Base-by-base conservation (phyloP, 2,329 filamentous ascomycete genomes). In the Aureobasidium sp. region DNA sequence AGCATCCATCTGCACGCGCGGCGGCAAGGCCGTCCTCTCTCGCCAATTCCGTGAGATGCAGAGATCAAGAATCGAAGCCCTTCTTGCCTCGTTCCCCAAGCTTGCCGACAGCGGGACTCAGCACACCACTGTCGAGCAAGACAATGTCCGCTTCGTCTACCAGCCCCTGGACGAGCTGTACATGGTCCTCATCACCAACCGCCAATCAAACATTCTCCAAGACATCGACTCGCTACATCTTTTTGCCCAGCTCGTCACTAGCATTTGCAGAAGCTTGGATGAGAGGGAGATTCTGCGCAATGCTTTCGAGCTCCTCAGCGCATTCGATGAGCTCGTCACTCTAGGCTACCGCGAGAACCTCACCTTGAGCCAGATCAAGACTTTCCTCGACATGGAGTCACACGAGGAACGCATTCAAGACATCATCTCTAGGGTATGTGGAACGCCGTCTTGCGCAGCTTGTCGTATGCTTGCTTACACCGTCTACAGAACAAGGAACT, bases 61-160 rank as follows among this genome's bases (percentile, higher is more conserved):
- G 71, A 83, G 93, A 69, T 96, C 94, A 45, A 84, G 94, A 68
- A 90, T 98, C 67, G 94, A 98, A 78, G 93, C 88, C 54, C 83
- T 98, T 54, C 85, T 98, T 54, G 93, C 94, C 60, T 95, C 91
- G 8, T 96, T 98, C 68, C 94, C 93, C 53, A 98, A 98, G 75
- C 86, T 97, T 55, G 90, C 93, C 65, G 90, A 96, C 71, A 90
- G 88, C 58, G 88, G 90, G 57, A 96, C 90, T 49, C 93, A 98
- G 73, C 93, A 98, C 72, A 98, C 93, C 24, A 98, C 88, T 5
- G 90, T 97, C 64, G 93, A 98, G 74, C 90, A 97, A 74, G 94
- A 98, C 76, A 97, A 95, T 76, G 93, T 98, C 66, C 91, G 93
- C 75, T 98, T 96, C 69, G 93, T 98, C 55, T 98, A 98, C 78